These are phyloP conservation scores for Phylloporus scabripes DNA, from an alignment of 768 basidiomycete species.

Conservation along the genomic window DNA sequence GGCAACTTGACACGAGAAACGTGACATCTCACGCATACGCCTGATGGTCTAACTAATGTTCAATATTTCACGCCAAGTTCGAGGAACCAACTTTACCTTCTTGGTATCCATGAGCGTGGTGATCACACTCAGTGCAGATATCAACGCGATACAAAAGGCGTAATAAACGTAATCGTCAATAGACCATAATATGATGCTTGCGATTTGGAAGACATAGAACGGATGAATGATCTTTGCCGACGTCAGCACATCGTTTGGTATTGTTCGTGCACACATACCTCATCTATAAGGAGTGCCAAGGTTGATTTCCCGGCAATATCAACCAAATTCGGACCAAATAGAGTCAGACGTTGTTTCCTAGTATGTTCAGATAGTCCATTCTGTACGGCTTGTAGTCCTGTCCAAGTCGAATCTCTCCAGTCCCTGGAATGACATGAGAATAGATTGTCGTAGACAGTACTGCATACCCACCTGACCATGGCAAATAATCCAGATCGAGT, in stretches of 20 bases:
- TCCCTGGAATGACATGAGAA: conserved; percentile 46
- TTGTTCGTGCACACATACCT: conserved; percentile 47
- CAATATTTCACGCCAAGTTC: not conserved
- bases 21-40: conserved; percentile 95
- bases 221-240: conserved; percentile 78
- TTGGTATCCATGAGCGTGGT: conserved; percentile 91
- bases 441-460: not conserved
- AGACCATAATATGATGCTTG: conserved; percentile 90
- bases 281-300: conserved; percentile 74
- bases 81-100: conserved; percentile 46
- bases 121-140: conserved; percentile 76
- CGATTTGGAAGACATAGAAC: conserved; percentile 97
- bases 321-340: conserved; percentile 85
- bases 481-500: conserved; percentile 75
- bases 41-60: conserved; percentile 62
- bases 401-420: conserved; percentile 84
- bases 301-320: conserved; percentile 88
- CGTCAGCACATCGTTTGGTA: conserved; percentile 1
- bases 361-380: conserved; percentile 52
- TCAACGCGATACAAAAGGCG: conserved; percentile 92
- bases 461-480: conserved; percentile 61
- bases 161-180: conserved; percentile 96
- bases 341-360: conserved; percentile 56
- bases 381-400: conserved; percentile 53
- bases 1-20: conserved; percentile 73